phyloP scores from a whole-genome alignment of 768 basidiomycete genomes.

The Psilocybe tampanensis region DNA sequence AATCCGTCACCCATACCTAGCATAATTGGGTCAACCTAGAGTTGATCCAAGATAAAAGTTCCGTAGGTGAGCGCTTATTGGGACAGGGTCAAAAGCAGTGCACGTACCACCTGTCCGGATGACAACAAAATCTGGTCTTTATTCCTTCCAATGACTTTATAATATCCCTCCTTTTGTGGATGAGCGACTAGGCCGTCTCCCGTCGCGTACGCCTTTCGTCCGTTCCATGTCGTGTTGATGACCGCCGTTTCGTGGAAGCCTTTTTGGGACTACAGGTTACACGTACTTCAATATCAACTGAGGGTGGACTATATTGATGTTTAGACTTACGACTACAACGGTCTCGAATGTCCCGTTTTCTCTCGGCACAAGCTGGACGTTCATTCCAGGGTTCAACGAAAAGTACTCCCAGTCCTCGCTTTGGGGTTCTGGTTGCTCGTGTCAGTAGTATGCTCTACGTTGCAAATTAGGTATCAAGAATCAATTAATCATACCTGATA shows the following conservation, averaged over 20 bases:
- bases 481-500: not conserved
- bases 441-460: too few species aligned
- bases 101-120: not conserved
- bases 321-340: not conserved
- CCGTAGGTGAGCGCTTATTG: not conserved
- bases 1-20: not conserved
- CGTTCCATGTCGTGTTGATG: not conserved
- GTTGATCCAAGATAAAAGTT: too few species aligned
- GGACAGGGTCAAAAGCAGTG: not conserved
- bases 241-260: not conserved
- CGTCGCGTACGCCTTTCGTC: not conserved
- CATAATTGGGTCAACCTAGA: not conserved
- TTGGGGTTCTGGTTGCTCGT: not conserved
- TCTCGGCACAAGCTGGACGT: not conserved
- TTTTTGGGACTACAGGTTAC: not conserved
- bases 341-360: not conserved
- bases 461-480: too few species aligned
- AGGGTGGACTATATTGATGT: too few species aligned
- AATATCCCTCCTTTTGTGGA: not conserved
- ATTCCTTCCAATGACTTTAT: slow-evolving; percentile 1
- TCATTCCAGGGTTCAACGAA: not conserved
- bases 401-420: slow-evolving; percentile 1
- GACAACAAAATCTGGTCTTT: not conserved
- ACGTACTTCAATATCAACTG: too few species aligned
- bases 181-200: not conserved